Percentiles rank a stretch among this genome's conserved stretches.
Conservation (phyloP, 2,329 filamentous ascomycete genomes). For the Penicillium olsonii region DNA sequence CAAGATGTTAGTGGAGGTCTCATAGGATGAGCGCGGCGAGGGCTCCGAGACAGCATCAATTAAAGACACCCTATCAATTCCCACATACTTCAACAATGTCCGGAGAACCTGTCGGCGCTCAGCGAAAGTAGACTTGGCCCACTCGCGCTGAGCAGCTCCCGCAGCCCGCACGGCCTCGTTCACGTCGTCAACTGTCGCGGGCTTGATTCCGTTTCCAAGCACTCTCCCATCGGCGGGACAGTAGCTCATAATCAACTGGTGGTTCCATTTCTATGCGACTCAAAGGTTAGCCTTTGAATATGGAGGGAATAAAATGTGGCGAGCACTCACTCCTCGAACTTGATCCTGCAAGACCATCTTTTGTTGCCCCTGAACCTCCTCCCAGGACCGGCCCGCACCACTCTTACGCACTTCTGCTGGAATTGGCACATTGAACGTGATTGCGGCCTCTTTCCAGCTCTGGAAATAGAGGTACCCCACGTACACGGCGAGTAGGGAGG, state of each 20-base stretch:
- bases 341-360: constrained; percentile 41
- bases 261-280: constrained; percentile 39
- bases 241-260: constrained; percentile 46
- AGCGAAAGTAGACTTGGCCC: constrained; percentile 75
- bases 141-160: constrained; percentile 71
- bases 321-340: constrained; percentile 38
- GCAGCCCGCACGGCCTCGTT: constrained; percentile 76
- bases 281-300: constrained; percentile 15
- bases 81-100: constrained; percentile 67
- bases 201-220: constrained; percentile 67
- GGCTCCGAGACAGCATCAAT: neutral
- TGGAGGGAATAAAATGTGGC: neutral
- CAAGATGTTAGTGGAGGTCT: neutral
- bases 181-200: constrained; percentile 73
- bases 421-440: constrained; percentile 41
- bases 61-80: neutral
- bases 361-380: constrained; percentile 34
- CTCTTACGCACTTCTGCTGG: constrained; percentile 37
- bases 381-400: constrained; percentile 37
- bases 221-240: constrained; percentile 85
- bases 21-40: neutral
- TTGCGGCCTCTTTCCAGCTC: constrained; percentile 34
- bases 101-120: constrained; percentile 77
- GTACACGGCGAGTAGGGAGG: constrained; percentile 34
- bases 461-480: constrained; percentile 34